Percentiles rank a stretch among this genome's conserved stretches.
Conservation (phyloP, 2,329 filamentous ascomycete genomes). For the Diplodia mutila region DNA sequence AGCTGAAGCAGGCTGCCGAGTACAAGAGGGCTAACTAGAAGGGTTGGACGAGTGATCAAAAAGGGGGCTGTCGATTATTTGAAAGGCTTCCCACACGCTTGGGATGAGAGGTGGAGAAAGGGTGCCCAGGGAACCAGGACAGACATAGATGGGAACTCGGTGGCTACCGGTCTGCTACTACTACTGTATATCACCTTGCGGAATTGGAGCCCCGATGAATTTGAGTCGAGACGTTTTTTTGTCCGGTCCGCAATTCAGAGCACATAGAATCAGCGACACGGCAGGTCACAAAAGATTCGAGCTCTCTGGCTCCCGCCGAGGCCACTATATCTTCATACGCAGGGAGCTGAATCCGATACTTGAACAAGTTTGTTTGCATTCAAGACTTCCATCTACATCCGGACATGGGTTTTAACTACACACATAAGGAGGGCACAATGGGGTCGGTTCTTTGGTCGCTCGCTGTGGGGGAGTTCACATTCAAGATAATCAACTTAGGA, state of each 20-base stretch:
- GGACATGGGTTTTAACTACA: too few relatives aligned
- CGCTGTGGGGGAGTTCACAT: too few relatives aligned
- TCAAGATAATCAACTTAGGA: too few relatives aligned
- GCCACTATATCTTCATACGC: too few relatives aligned
- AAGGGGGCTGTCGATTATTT: not conserved
- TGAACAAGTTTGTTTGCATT: too few relatives aligned
- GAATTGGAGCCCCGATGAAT: conserved; percentile 1
- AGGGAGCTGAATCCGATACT: too few relatives aligned
- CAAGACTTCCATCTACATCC: too few relatives aligned
- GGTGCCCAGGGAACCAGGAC: not conserved
- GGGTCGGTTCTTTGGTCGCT: too few relatives aligned
- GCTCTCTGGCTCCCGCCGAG: too few relatives aligned
- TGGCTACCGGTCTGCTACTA: conserved; percentile 1
- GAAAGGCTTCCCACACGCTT: not conserved
- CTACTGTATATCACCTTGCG: conserved; percentile 4
- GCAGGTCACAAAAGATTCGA: too few relatives aligned
- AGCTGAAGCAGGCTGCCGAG: conserved; percentile 82
- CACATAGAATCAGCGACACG: too few relatives aligned
- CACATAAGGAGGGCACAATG: too few relatives aligned
- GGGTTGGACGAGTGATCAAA: not conserved
- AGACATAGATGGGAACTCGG: not conserved
- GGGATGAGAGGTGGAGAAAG: not conserved
- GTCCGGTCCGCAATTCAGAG: not conserved
- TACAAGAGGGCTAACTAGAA: conserved; percentile 81
- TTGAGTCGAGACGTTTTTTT: not conserved